Base-by-base conservation (phyloP, 495 filamentous ascomycete genomes). In the Talaromyces adpressus region DNA sequence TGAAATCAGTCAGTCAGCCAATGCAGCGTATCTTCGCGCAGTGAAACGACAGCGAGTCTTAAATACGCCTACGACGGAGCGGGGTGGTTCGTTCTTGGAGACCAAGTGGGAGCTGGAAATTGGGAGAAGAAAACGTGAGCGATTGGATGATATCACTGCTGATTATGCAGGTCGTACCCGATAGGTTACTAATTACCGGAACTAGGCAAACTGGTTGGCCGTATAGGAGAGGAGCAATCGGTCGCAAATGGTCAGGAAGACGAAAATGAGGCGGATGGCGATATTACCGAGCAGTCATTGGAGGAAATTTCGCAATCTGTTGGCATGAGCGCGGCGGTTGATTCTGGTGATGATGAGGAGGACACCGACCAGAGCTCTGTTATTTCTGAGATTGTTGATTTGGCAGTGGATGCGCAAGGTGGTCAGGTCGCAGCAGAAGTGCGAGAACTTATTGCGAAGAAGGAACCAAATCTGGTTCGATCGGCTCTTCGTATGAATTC, bases 1-100 rank as follows among this genome's bases (percentile, higher is more conserved):
- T 0, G 76, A 74, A n/a, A 76, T 79, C 62, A 79, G 74, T 59
- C 36, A 62, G 11, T 64, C 69, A 12, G 70, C 65, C 18, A 71
- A 73, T 59, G 60, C 70, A 2, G 67, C 68, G 23, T 69, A 72
- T 30, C 49, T 70, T 20, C 78, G 80, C 18, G 75, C 77, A 22
- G 75, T 80, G 12, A 84, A 84, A 73, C 74, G 80, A n/a, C 70
- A 72, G 41, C 75, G 79, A 64, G 66, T 79, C 4, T 66, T 64
- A 16, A 34, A 70, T 51, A 66, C 20, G 30, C 56, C 7, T 25
- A 57, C 23, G 7, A 57, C 23, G 7, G 63, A 68, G 59, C 65
- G 69, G 6, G 72, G 69, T 20, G 66, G 70, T 45, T 77, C 75
- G 16, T 79, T 81, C 62, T 67, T 77, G 1, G 75, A 74, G 62